These are phyloP conservation scores for Parathielavia appendiculata DNA, from an alignment of 495 filamentous ascomycete genomes.

Conservation along the genomic window DNA sequence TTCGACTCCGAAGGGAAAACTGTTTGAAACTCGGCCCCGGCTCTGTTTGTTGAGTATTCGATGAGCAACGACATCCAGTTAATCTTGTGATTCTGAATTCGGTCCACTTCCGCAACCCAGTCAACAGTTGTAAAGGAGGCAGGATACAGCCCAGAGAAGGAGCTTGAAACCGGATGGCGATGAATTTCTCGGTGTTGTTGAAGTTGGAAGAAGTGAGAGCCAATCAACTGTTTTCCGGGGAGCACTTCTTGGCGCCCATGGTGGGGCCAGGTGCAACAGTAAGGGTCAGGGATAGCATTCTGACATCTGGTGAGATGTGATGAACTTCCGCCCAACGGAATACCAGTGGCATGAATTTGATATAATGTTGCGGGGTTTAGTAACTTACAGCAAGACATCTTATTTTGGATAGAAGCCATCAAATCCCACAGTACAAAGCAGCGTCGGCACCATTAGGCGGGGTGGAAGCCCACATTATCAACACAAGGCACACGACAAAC, in stretches of 20 bases:
- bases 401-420: no score
- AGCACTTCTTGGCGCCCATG: background rate
- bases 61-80: slow-evolving; percentile 1
- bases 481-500: no score
- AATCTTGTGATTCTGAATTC: background rate
- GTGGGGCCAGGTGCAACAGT: background rate
- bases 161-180: background rate
- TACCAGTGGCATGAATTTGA: no score
- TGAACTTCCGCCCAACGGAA: no score
- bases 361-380: background rate
- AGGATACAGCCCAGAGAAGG: background rate
- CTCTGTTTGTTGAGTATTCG: background rate
- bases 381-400: no score
- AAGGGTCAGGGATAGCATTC: no score
- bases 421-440: no score
- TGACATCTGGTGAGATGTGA: no score
- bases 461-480: no score
- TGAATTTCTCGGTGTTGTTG: slow-evolving; percentile 1
- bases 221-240: slow-evolving; percentile 10
- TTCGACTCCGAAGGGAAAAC: slow-evolving; percentile 5
- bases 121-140: background rate
- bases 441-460: no score
- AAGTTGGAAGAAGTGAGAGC: slow-evolving; percentile 8
- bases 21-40: background rate
- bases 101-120: background rate